phyloP scores from a whole-genome alignment of 257 asterid species.

The Lavandula angustifolia region DNA sequence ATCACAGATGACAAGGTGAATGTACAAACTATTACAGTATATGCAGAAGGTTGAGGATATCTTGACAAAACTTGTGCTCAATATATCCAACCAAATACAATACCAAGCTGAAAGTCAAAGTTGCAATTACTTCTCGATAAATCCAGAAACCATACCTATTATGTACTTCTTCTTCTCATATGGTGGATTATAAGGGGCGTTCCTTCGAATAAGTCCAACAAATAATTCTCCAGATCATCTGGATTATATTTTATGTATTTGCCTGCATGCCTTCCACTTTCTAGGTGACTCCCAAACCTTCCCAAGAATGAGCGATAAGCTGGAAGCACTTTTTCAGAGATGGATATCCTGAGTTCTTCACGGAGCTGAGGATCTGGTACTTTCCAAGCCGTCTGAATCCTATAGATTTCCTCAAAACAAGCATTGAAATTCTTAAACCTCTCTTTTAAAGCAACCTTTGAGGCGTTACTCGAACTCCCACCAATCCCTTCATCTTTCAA shows the following conservation, averaged over 20 bases:
- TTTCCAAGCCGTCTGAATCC: slow-evolving; percentile 94
- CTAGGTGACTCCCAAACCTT: slow-evolving; percentile 80
- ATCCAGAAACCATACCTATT: slow-evolving; percentile 52
- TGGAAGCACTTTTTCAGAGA: slow-evolving; percentile 90
- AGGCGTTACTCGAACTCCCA: slow-evolving; percentile 73
- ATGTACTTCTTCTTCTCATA: slow-evolving; percentile 80
- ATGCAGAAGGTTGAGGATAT: slow-evolving; percentile 38
- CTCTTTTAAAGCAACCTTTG: slow-evolving; percentile 82
- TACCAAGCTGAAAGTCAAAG: slow-evolving; percentile 38
- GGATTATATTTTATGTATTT: slow-evolving; percentile 77
- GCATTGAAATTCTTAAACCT: slow-evolving; percentile 89
- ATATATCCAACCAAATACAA: slow-evolving; percentile 44
- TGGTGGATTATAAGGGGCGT: slow-evolving; percentile 81
- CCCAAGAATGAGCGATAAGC: slow-evolving; percentile 91
- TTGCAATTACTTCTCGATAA: slow-evolving; percentile 35
- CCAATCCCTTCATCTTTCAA: slow-evolving; percentile 91
- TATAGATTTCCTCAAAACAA: slow-evolving; percentile 84
- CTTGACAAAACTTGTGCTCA: slow-evolving; percentile 34
- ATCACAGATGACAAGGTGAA: slow-evolving; percentile 41
- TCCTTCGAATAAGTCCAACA: slow-evolving; percentile 94
- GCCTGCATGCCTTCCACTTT: slow-evolving; percentile 86
- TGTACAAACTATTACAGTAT: slow-evolving; percentile 55
- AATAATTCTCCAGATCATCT: slow-evolving; percentile 80
- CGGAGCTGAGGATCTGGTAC: slow-evolving; percentile 95
- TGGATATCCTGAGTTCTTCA: slow-evolving; percentile 91